Evolutionary conservation across 306 rosid genomes (phyloP).

Genomic region (Trichosanthes cucumerina): DNA sequence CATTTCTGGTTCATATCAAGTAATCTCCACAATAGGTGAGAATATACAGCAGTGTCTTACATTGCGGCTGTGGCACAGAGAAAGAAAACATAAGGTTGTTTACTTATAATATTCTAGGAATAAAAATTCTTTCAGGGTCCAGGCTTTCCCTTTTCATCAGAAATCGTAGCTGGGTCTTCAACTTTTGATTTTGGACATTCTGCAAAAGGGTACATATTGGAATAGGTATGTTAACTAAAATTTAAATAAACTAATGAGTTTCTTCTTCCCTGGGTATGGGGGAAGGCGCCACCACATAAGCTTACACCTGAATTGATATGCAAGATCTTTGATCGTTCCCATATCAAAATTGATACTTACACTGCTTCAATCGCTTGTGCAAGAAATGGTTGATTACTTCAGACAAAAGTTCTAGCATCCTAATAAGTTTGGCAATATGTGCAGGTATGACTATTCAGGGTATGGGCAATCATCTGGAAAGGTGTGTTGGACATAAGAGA

Average conservation of each 20-base stretch:
- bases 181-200: not conserved
- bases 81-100: not conserved
- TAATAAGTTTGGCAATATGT: constrained; percentile 18
- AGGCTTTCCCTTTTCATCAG: not conserved
- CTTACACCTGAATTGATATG: not conserved
- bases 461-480: constrained; percentile 92
- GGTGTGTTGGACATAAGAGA: constrained; percentile 41
- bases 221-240: not conserved
- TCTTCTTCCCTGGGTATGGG: not conserved
- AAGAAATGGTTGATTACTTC: not conserved
- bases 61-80: not conserved
- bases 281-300: not conserved
- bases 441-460: constrained; percentile 95
- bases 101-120: not conserved
- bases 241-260: not conserved
- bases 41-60: not conserved
- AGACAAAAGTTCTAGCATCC: not conserved
- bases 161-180: not conserved
- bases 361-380: not conserved
- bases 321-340: not conserved
- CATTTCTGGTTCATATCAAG: constrained; percentile 8
- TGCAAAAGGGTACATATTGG: not conserved
- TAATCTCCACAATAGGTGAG: not conserved
- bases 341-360: not conserved
- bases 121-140: not conserved